These are phyloP conservation scores for Phytophthora multivora DNA, from an alignment of 352 stramenopile species.

Conservation along the genomic window DNA sequence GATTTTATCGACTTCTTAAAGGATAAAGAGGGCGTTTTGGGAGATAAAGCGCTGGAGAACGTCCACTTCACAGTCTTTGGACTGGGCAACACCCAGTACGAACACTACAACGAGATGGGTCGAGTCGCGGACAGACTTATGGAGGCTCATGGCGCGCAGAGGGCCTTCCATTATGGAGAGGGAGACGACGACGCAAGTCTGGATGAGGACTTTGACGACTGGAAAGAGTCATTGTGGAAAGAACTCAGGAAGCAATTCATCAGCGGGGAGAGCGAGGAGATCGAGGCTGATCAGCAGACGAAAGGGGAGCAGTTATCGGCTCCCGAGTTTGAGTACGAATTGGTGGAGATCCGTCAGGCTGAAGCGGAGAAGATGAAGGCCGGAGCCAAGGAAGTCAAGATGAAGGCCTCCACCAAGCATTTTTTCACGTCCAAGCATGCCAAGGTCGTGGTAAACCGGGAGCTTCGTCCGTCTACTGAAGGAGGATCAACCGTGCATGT, in stretches of 20 bases:
- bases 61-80: slow-evolving; percentile 97
- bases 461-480: slow-evolving; percentile 86
- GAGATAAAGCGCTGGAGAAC: slow-evolving; percentile 40
- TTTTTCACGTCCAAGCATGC: slow-evolving; percentile 89
- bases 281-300: neutral
- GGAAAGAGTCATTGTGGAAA: slow-evolving; percentile 95
- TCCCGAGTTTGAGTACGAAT: slow-evolving; percentile 67
- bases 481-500: slow-evolving; percentile 90
- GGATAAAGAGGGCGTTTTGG: slow-evolving; percentile 45
- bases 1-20: slow-evolving; percentile 94
- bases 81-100: slow-evolving; percentile 98
- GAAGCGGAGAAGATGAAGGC: slow-evolving; percentile 19
- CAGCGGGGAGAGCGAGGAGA: slow-evolving; percentile 25
- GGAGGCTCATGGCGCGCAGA: slow-evolving; percentile 77
- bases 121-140: slow-evolving; percentile 92
- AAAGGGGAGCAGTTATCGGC: slow-evolving; percentile 28
- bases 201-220: slow-evolving; percentile 93
- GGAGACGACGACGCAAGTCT: slow-evolving; percentile 97
- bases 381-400: slow-evolving; percentile 37
- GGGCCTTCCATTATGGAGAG: slow-evolving; percentile 91
- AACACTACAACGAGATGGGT: slow-evolving; percentile 97
- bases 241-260: slow-evolving; percentile 68
- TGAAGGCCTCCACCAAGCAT: slow-evolving; percentile 87
- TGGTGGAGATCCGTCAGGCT: slow-evolving; percentile 46
- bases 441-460: slow-evolving; percentile 87